Evolutionary conservation across 2,329 filamentous ascomycete species (phyloP), one percentile per base, ranked within the genome.

Genomic region (Pseudogymnoascus sp.): DNA sequence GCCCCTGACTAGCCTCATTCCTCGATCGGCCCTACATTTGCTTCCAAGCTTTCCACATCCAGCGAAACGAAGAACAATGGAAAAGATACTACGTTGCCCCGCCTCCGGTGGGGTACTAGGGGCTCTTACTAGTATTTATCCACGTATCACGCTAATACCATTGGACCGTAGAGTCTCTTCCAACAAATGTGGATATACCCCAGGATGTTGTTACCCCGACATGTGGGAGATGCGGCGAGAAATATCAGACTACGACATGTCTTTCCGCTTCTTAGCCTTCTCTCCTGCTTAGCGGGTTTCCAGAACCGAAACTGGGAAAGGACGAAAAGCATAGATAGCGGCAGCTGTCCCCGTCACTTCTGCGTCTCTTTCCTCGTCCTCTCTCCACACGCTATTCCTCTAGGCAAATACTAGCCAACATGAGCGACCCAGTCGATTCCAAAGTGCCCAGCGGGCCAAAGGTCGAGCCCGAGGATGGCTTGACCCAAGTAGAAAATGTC

Each of bases 381-480:
- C 38, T 41, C 20, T 9, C 38, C 3, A 14, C 18, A 41, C 38
- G 38, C 18, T 58, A 18, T 58, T 57, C 33, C 30, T 58, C 59
- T 8, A 58, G 61, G 61, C 43, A 58, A 35, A 60, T 39, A 63
- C 57, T 38, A 57, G 61, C 59, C 53, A 65, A 58, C 41, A 64
- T 64, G 61, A 62, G 62, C 61, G 28, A 61, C 53, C 22, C 61
- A 50, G 58, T 59, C 47, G 64, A 65, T 62, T 57, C 61, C 18
- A 60, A 63, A 41, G 41, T 58, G n/a, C 30, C 43, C 22, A 47
- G 39, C 41, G 50, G 33, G 22, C 59, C 57, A 57, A 61, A 64
- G 60, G 63, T 67, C 59, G 64, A 68, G 60, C 60, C 58, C n/a
- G 67, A 62, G 50, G 64, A 62, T 58, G 69, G 64, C 38, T 69